phyloP scores from a whole-genome alignment of 192 early-diverging fungal species.

The Coemansia sp. region DNA sequence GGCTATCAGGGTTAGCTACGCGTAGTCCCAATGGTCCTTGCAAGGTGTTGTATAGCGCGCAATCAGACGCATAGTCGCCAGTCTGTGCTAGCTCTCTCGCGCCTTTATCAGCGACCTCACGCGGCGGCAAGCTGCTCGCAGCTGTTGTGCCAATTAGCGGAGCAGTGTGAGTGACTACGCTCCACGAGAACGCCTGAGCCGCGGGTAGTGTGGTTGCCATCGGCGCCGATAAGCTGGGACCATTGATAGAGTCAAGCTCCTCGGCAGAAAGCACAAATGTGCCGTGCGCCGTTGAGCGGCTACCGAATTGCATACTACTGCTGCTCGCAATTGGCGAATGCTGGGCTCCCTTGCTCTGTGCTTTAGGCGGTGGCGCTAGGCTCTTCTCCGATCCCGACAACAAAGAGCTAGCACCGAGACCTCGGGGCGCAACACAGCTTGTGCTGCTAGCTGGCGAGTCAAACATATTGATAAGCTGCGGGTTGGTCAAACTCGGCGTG shows the following conservation, averaged over 20 bases:
- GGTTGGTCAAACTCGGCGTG: constrained; percentile 14
- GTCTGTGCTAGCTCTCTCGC: not conserved
- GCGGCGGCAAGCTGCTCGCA: not conserved
- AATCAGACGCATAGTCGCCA: constrained; percentile 4
- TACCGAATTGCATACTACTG: constrained; percentile 11
- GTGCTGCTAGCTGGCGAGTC: constrained; percentile 7
- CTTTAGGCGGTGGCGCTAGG: not conserved
- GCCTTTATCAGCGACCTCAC: not conserved
- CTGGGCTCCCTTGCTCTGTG: not conserved
- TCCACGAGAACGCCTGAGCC: constrained; percentile 2
- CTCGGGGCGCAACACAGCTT: not conserved
- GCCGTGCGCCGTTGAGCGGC: constrained; percentile 12
- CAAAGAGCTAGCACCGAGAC: not conserved
- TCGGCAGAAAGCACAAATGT: constrained; percentile 32
- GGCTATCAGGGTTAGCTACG: constrained; percentile 5
- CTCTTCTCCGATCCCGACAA: not conserved
- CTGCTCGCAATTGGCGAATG: not conserved
- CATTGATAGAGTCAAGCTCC: constrained; percentile 28
- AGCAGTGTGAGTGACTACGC: not conserved
- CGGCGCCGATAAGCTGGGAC: not conserved
- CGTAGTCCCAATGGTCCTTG: constrained; percentile 15
- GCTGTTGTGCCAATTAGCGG: not conserved
- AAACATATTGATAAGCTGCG: constrained; percentile 17
- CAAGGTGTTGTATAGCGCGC: constrained; percentile 8
- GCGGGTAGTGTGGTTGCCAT: not conserved